phyloP scores from a whole-genome alignment of 768 basidiomycete species.

The Myochromella boudieri region DNA sequence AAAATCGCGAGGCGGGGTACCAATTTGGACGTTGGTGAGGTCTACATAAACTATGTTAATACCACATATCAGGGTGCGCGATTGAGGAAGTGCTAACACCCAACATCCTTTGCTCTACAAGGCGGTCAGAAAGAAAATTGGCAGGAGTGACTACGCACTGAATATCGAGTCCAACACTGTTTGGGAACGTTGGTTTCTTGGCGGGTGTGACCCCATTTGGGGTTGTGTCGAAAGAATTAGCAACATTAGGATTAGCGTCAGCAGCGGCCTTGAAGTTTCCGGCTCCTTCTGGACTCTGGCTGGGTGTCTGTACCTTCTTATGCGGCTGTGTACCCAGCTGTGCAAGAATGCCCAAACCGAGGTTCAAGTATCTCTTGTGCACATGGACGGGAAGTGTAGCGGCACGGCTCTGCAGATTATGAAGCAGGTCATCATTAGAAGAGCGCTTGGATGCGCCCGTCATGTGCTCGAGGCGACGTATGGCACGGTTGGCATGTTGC shows the following conservation, averaged over 20 bases:
- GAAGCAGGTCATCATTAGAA: constrained; percentile 31
- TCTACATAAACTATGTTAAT: constrained; percentile 22
- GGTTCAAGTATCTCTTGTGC: constrained; percentile 18
- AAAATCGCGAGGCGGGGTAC: constrained; percentile 51
- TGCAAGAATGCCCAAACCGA: constrained; percentile 3
- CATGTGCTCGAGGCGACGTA: constrained; percentile 57
- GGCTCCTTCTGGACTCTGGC: neutral
- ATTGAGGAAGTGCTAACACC: constrained; percentile 30
- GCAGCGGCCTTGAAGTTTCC: constrained; percentile 16
- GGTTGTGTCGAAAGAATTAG: constrained; percentile 19
- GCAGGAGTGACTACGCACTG: constrained; percentile 38
- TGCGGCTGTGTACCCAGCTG: neutral
- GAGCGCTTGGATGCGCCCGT: constrained; percentile 41
- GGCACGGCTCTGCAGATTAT: constrained; percentile 40
- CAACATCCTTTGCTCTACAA: constrained; percentile 48
- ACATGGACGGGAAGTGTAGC: constrained; percentile 28
- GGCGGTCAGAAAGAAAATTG: neutral
- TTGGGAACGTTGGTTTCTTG: constrained; percentile 15
- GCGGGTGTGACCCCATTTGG: constrained; percentile 15
- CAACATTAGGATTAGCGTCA: constrained; percentile 18
- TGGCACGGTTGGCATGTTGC: constrained; percentile 56
- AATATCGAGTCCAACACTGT: constrained; percentile 56
- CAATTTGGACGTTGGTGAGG: constrained; percentile 29
- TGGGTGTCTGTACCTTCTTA: neutral
- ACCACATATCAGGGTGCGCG: neutral